These are phyloP conservation scores for Cephalotrichum gorgonifer DNA, from an alignment of 2,329 filamentous ascomycete genomes.

Conservation along the genomic window DNA sequence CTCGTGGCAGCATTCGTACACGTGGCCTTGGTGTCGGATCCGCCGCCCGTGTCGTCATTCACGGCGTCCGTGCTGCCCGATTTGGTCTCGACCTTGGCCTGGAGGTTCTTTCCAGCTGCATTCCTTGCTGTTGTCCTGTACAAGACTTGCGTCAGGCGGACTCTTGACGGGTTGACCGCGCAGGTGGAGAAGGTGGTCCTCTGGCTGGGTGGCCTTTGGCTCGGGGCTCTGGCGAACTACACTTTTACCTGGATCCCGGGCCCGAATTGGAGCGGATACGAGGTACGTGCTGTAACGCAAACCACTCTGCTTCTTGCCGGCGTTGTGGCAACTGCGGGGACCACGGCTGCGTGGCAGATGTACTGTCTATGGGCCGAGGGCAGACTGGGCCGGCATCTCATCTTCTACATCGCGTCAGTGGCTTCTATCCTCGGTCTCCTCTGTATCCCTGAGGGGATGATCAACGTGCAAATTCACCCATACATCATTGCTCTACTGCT, in stretches of 20 bases:
- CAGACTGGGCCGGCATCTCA: conserved; percentile 53
- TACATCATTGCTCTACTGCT: conserved; percentile 64
- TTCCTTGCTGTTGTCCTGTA: conserved; percentile 64
- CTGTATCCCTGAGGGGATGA: conserved; percentile 41
- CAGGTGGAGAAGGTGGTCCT: conserved; percentile 62
- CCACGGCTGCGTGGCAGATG: conserved; percentile 33
- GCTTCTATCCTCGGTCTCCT: conserved; percentile 41
- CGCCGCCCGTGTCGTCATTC: conserved; percentile 51
- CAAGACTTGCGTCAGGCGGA: conserved; percentile 45
- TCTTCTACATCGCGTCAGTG: conserved; percentile 46
- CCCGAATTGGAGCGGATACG: conserved; percentile 58
- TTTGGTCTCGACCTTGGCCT: conserved; percentile 32
- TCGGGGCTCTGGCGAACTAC: conserved; percentile 65
- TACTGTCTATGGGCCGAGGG: conserved; percentile 60
- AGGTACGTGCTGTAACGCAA: conserved; percentile 59
- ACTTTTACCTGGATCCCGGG: conserved; percentile 67
- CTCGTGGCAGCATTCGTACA: conserved; percentile 42
- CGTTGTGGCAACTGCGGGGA: conserved; percentile 47
- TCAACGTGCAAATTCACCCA: conserved; percentile 63
- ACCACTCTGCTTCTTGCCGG: conserved; percentile 55
- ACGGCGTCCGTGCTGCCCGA: conserved; percentile 53
- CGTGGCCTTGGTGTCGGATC: conserved; percentile 29
- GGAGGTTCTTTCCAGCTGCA: conserved; percentile 55
- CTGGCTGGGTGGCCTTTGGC: conserved; percentile 63
- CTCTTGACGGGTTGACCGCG: conserved; percentile 45